Conservation (phyloP, 2,329 filamentous ascomycete genomes). For the Sclerotinia borealis region DNA sequence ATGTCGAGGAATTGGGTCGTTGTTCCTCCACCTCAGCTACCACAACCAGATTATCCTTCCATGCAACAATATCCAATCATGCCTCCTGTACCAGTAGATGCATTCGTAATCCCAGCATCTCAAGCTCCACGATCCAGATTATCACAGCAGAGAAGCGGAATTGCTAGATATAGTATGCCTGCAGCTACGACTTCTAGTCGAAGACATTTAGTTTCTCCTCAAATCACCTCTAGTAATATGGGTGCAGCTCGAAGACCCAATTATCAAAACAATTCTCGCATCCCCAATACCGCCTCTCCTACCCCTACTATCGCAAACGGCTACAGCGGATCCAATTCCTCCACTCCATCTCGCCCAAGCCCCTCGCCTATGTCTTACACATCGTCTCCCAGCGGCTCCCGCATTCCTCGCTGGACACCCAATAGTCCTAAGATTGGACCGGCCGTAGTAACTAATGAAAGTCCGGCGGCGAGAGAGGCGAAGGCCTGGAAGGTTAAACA, state of each 20-base stretch:
- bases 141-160: constrained; percentile 13
- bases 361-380: constrained; percentile 37
- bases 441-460: constrained; percentile 15
- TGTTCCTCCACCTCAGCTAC: constrained; percentile 35
- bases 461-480: constrained; percentile 53
- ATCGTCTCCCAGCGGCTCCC: constrained; percentile 49
- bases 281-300: not conserved
- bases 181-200: constrained; percentile 13
- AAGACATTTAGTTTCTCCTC: not conserved
- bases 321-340: constrained; percentile 30
- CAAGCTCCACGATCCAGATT: not conserved
- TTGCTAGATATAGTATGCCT: constrained; percentile 25
- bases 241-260: not conserved
- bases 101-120: not conserved
- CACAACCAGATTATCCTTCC: not conserved
- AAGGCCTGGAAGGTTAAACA: constrained; percentile 67
- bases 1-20: constrained; percentile 67
- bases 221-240: not conserved
- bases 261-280: not conserved
- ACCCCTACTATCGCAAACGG: not conserved
- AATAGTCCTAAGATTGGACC: constrained; percentile 11
- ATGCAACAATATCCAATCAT: constrained; percentile 1
- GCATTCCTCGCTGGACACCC: constrained; percentile 36
- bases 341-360: constrained; percentile 42
- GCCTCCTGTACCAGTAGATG: constrained; percentile 14